Conservation (phyloP, 2,329 filamentous ascomycete species). For the Fusarium pseudocircinatum region DNA sequence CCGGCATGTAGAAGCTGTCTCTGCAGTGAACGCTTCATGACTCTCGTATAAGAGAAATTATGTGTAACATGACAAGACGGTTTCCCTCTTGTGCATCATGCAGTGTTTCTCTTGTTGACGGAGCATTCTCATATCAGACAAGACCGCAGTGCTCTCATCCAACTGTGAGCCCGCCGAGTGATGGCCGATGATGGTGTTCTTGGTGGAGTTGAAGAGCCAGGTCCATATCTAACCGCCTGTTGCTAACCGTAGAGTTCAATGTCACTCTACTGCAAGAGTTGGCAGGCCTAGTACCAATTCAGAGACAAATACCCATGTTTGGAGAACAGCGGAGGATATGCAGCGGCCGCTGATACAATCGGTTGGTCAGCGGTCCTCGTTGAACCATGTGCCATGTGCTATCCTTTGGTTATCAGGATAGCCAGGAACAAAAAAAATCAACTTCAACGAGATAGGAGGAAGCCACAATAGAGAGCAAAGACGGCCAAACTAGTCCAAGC, state of each 20-base stretch:
- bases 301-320: slow-evolving; percentile 26
- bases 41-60: slow-evolving; percentile 27
- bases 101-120: slow-evolving; percentile 3
- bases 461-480: slow-evolving; percentile 16
- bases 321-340: slow-evolving; percentile 19
- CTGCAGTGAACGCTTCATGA: slow-evolving; percentile 25
- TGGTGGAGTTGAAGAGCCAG: slow-evolving; percentile 34
- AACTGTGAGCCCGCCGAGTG: slow-evolving; percentile 23
- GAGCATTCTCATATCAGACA: not conserved
- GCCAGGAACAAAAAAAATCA: slow-evolving; percentile 17
- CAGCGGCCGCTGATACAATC: slow-evolving; percentile 31
- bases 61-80: slow-evolving; percentile 15
- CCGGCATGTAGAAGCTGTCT: slow-evolving; percentile 31
- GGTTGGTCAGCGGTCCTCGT: slow-evolving; percentile 19
- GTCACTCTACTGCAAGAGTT: slow-evolving; percentile 33
- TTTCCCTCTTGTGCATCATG: not conserved
- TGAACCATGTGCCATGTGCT: slow-evolving; percentile 26
- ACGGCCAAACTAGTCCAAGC: slow-evolving; percentile 26
- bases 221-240: slow-evolving; percentile 20
- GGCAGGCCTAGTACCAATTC: slow-evolving; percentile 15
- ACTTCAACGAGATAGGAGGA: not conserved
- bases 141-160: not conserved
- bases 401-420: not conserved
- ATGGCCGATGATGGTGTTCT: slow-evolving; percentile 33
- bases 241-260: slow-evolving; percentile 24